These are phyloP conservation scores for Kwoniella shandongensis DNA, from an alignment of 768 basidiomycete species.

Conservation along the genomic window DNA sequence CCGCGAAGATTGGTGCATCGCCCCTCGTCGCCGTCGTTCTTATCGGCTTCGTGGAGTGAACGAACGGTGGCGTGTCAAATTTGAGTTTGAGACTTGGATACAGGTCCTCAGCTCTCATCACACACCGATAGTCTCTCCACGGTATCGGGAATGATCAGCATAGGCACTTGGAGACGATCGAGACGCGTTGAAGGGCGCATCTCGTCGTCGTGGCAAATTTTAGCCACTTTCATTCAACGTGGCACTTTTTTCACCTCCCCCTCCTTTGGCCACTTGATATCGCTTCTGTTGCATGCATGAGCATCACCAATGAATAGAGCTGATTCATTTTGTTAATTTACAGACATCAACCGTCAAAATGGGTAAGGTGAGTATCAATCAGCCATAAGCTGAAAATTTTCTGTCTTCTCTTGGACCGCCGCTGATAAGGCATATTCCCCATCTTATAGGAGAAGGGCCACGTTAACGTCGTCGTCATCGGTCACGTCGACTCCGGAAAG, in stretches of 20 bases:
- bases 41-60: too few relatives aligned
- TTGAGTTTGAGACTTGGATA: too few relatives aligned
- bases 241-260: not conserved
- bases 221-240: not conserved
- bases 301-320: not conserved
- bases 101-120: too few relatives aligned
- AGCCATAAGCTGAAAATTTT: slow-evolving; percentile 11
- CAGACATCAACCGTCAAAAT: slow-evolving; percentile 35
- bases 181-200: not conserved
- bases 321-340: not conserved
- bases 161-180: too few relatives aligned
- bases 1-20: not conserved
- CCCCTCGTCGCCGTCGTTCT: too few relatives aligned
- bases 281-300: not conserved
- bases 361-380: slow-evolving; percentile 38
- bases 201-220: too few relatives aligned
- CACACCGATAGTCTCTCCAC: too few relatives aligned
- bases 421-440: slow-evolving; percentile 1
- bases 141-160: too few relatives aligned
- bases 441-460: slow-evolving; percentile 38
- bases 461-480: slow-evolving; percentile 68
- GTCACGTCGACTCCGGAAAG: slow-evolving; percentile 83
- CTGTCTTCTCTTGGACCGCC: not conserved
- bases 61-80: too few relatives aligned
- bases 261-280: not conserved